Base-by-base conservation (phyloP, 169 alveolate genomes). In the Plasmodium billcollinsi region DNA sequence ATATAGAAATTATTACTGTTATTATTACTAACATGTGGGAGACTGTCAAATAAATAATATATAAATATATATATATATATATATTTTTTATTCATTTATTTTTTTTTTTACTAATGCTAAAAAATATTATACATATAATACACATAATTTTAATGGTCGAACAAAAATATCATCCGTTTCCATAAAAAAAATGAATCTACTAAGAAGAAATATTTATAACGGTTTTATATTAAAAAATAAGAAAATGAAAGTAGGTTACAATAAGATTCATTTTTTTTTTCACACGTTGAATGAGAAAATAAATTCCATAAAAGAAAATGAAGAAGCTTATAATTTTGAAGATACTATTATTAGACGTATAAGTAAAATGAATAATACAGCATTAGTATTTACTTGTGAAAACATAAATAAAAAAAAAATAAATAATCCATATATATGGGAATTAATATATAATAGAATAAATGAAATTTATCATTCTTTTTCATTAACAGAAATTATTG, bases 331-430 rank as follows among this genome's bases (percentile, higher is more conserved):
- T 47, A 78, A 78, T 47, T 66, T 78, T 7, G 90, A 78, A 78
- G 90, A 78, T 2, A 59, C 80, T 14, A 24, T 66, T 26, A 43
- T 78, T 52, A 78, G 90, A 39, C 70, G 80, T 33, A 54, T 78
- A 52, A 39, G 63, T 15, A 78, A 78, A 78, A 78, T 78, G 90
- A 78, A 78, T 14, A 78, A 78, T 47, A 78, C 73, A 18, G 76
- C 90, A 20, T 78, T 78, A 61, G 80, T 71, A 29, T 71, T 66
- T 70, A 14, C 90, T 18, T 78, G 80, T 26, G 90, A 78, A 67
- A 58, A 78, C 66, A 78, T 61, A 20, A 78, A 78, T 45, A 78
- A 24, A 78, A 66, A 71, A n/a, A 69, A 29, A 78, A 78, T 78
- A 12, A 78, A 78, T 24, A 78, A 67, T 24, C 43, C 11, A 18